Base-by-base conservation (phyloP, 2,329 filamentous ascomycete species). In the Aspergillus intermedius region DNA sequence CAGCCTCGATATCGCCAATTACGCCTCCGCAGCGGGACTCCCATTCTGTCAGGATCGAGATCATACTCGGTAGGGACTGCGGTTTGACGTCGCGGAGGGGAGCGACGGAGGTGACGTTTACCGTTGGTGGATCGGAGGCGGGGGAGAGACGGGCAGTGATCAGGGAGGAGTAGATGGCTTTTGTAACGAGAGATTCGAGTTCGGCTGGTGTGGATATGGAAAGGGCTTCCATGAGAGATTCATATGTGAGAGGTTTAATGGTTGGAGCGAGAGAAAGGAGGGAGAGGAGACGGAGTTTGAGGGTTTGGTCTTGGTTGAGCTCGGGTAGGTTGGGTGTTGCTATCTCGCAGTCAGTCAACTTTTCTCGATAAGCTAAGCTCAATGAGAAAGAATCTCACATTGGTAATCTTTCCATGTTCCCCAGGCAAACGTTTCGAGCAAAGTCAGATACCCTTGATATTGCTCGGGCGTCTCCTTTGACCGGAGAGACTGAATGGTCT, bases 371-470 rank as follows among this genome's bases (percentile, higher is more conserved):
- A 22, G 21, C 21, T 22, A 22, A 1, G 1, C 5, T 22, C 1
- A 21, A 22, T 22, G 4, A 22, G 4, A 22, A 37, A 10, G 19
- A 15, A 39, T 30, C 64, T 48, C 62, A 83, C 81, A 65, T 66
- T 79, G 76, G 74, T 95, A 96, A 59, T 85, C 81, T 51, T 80
- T 74, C 76, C 89, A 96, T 51, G 89, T 95, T 52, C 91, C 93
- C 77, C 93, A 89, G 50, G 90, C 88, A 71, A 98, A 98, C 61
- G 94, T 84, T 69, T 91, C 80, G 41, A 98, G 84, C 12, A 95
- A 78, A 1, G 75, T 80, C 45, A 93, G 77, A 69, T 88, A 74
- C 37, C 68, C 59, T 5, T 77, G 72, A 60, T 85, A 81, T 44
- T 94, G 86, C 32, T 77, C 65, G n/a, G 81, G 66, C 35, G 76